Conservation (phyloP, 2,329 filamentous ascomycete species). For the Ascochyta pisi region DNA sequence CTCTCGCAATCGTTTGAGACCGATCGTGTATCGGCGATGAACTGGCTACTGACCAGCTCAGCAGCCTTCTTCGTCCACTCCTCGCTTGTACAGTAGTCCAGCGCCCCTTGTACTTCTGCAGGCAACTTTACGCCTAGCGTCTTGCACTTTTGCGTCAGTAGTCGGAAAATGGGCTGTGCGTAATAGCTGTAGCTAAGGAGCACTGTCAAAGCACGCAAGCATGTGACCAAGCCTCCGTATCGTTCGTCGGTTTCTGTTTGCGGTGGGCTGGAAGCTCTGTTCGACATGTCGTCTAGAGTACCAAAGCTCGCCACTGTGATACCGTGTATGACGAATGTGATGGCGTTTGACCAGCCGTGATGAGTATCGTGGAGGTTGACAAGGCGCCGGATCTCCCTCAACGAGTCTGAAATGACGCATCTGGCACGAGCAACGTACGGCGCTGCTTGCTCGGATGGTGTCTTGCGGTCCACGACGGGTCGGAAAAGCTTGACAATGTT, state of each 20-base stretch:
- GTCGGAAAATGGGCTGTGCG: constrained; percentile 38
- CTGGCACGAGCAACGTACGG: constrained; percentile 28
- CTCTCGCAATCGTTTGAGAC: constrained; percentile 22
- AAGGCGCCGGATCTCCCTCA: constrained; percentile 33
- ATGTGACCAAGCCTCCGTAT: constrained; percentile 37
- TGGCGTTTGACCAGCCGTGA: constrained; percentile 35
- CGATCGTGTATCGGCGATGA: constrained; percentile 36
- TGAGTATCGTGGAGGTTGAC: constrained; percentile 33
- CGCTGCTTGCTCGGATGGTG: constrained; percentile 16
- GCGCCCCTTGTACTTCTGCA: constrained; percentile 23
- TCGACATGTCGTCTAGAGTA: constrained; percentile 35
- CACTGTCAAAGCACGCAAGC: constrained; percentile 33
- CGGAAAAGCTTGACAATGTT: constrained; percentile 35
- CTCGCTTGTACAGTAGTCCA: constrained; percentile 35
- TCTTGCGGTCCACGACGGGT: constrained; percentile 25
- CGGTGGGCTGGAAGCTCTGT: constrained; percentile 7
- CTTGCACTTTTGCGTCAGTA: constrained; percentile 38
- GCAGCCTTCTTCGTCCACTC: constrained; percentile 42
- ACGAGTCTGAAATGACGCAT: constrained; percentile 21
- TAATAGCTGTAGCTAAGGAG: constrained; percentile 37
- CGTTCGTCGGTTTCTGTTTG: constrained; percentile 24
- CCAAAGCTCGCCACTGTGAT: constrained; percentile 36
- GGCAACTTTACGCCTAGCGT: constrained; percentile 31
- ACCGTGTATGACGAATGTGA: constrained; percentile 36
- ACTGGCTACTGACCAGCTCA: constrained; percentile 37